phyloP scores from a whole-genome alignment of 257 asterid species.

The Scutellaria galericulata region DNA sequence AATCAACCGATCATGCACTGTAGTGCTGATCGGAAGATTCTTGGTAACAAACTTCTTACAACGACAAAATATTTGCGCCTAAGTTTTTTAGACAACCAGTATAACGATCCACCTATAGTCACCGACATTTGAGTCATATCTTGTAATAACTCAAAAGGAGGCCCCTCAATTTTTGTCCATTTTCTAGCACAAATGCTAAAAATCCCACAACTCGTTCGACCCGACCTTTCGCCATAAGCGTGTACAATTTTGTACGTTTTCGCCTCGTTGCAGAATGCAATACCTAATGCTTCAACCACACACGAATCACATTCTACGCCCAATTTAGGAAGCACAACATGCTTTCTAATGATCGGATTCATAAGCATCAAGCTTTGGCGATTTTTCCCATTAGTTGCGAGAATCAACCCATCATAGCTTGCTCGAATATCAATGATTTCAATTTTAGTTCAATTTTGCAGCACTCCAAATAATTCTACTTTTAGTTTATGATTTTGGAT shows the following conservation, averaged over 20 bases:
- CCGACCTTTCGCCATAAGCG: slow-evolving; percentile 25
- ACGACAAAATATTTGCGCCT: slow-evolving; percentile 26
- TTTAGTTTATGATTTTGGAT: too few relatives aligned
- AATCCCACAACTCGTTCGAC: slow-evolving; percentile 35
- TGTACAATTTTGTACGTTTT: slow-evolving; percentile 45
- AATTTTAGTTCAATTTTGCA: too few relatives aligned
- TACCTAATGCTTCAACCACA: slow-evolving; percentile 27
- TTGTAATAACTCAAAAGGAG: slow-evolving; percentile 7
- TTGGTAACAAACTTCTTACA: slow-evolving; percentile 33
- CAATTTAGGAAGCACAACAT: slow-evolving; percentile 22
- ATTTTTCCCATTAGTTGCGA: slow-evolving; percentile 14
- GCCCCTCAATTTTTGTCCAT: slow-evolving; percentile 46
- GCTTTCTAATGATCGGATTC: slow-evolving; percentile 44
- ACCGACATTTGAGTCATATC: slow-evolving; percentile 9
- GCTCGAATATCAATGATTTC: slow-evolving; percentile 32
- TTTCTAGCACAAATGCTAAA: slow-evolving; percentile 31
- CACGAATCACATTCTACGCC: slow-evolving; percentile 18
- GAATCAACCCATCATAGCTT: slow-evolving; percentile 44
- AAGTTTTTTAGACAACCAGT: slow-evolving; percentile 34
- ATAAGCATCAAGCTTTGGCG: slow-evolving; percentile 32
- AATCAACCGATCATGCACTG: slow-evolving; percentile 27
- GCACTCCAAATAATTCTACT: too few relatives aligned
- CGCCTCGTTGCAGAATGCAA: slow-evolving; percentile 34
- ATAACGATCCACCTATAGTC: slow-evolving; percentile 39
- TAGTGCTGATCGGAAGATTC: slow-evolving; percentile 36